Percentiles rank a stretch among this genome's conserved stretches.
phyloP scores from a whole-genome alignment of 345 rosid species.

The Melaleuca alternifolia region DNA sequence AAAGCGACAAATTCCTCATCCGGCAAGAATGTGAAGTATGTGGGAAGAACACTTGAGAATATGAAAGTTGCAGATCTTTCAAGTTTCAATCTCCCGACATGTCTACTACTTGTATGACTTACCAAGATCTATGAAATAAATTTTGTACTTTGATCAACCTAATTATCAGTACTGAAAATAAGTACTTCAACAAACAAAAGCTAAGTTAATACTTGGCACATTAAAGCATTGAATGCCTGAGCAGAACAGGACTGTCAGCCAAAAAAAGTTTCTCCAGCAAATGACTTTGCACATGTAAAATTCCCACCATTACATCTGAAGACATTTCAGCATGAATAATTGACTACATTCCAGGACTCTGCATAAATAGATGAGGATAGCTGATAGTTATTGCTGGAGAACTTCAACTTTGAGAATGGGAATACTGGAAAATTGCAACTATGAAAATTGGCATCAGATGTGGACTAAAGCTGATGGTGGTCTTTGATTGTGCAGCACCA shows the following conservation, averaged over 20 bases:
- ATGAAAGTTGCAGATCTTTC: not conserved
- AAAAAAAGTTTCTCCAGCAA: constrained; percentile 36
- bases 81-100: not conserved
- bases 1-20: not conserved
- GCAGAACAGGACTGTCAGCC: not conserved
- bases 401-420: not conserved
- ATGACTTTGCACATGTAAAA: constrained; percentile 36
- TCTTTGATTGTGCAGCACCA: constrained; percentile 50
- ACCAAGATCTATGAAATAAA: not conserved
- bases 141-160: not conserved
- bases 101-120: not conserved
- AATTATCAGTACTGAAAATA: too few relatives aligned
- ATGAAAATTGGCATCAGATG: constrained; percentile 94
- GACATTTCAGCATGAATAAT: constrained; percentile 78
- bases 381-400: not conserved
- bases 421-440: not conserved
- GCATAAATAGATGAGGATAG: not conserved
- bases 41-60: not conserved
- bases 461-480: constrained; percentile 86
- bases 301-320: constrained; percentile 42
- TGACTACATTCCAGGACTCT: constrained; percentile 92
- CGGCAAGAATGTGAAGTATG: not conserved
- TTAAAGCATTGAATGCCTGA: not conserved
- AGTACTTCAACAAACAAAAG: not conserved
- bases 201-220: not conserved